Base-by-base conservation (phyloP, 805 yeast species). In the Nematodospora valgi region DNA sequence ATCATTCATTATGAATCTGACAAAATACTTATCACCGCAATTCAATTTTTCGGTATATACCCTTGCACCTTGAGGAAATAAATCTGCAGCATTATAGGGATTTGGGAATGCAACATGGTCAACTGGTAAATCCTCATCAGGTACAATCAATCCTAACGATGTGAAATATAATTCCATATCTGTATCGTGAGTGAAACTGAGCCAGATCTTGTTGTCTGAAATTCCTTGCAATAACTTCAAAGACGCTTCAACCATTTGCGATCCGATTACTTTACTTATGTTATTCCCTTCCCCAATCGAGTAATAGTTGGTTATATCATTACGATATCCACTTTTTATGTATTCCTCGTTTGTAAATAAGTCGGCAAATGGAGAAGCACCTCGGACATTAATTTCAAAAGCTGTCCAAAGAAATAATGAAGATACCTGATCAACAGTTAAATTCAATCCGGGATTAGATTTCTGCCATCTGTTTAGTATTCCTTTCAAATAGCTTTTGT, bases 181-280 rank as follows among this genome's bases (percentile, higher is more conserved):
- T 24, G 82, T 73, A 53, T 86, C 95, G 51, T 86, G 95, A 11
- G 86, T 69, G 63, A 85, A 81, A 45, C 78, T 82, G 45, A 83
- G 66, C 68, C 81, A 80, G 30, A 83, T 64, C 37, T 73, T 80
- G 23, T 74, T 73, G 35, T 41, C 30, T 14, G 52, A 54, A n/a
- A 21, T 18, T 28, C 72, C 69, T 40, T 64, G 56, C 44, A 80
- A 61, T 39, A 72, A 64, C n/a, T 68, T 59, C 41, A 78, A 61
- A 5, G 76, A 64, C 27, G 74, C 71, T 25, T 71, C 68, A 38
- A 68, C 59, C 40, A 74, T 57, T 6, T 78, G 76, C 1, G 80
- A 70, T 2, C 91, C 93, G 24, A 79, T 67, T 3, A 78, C 70
- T 17, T 70, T 68, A 7, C 80, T 72, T 35, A 71, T 54, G 30